Conservation (phyloP, 768 basidiomycete genomes). For the Erythrobasidium yunnanense region DNA sequence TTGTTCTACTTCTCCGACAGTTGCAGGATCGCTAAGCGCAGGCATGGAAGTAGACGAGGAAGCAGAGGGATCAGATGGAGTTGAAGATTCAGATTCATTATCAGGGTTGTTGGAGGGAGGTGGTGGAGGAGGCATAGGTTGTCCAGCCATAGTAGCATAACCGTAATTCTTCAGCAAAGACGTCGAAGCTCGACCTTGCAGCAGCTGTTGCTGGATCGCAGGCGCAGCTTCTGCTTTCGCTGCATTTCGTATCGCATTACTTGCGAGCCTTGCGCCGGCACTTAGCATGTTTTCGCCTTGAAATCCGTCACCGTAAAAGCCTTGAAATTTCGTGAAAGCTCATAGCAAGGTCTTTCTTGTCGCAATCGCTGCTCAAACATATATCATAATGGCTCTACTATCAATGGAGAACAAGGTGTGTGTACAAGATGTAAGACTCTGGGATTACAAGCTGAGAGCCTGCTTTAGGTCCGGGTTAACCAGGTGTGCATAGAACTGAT, state of each 20-base stretch:
- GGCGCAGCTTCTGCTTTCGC: slow-evolving; percentile 1
- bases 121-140: no score
- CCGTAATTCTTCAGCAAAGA: no score
- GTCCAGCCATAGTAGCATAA: no score
- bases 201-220: no score
- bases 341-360: not conserved
- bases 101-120: no score
- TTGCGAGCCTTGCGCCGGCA: not conserved
- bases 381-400: slow-evolving; percentile 7
- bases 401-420: slow-evolving; percentile 22
- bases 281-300: not conserved
- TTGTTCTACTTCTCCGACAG: not conserved
- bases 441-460: not conserved
- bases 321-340: not conserved
- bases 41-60: no score
- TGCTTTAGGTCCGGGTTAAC: slow-evolving; percentile 7
- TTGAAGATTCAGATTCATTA: no score
- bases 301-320: not conserved
- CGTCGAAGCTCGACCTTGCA: no score
- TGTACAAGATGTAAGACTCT: no score
- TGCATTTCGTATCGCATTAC: not conserved
- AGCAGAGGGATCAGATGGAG: no score
- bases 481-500: not conserved
- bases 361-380: not conserved
- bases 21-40: not conserved